Conservation (phyloP, 2,329 filamentous ascomycete species). For the Neonectria magnoliae region DNA sequence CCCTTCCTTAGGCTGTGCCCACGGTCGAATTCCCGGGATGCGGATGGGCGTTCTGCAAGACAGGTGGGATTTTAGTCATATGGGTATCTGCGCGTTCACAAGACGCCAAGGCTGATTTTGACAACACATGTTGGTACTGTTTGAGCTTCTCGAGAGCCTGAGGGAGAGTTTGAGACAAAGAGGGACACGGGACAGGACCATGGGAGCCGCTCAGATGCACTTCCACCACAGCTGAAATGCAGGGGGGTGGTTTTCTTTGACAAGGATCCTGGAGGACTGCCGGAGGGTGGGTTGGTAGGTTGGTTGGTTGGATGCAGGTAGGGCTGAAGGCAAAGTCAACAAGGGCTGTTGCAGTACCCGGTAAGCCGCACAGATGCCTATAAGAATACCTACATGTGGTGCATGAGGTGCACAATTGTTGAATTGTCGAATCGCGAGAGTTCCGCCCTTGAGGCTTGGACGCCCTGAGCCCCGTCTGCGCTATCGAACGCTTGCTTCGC, state of each 20-base stretch:
- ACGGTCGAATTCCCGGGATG: not conserved
- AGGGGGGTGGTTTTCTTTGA: not conserved
- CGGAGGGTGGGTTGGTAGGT: not conserved
- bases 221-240: too few relatives aligned
- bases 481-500: not conserved
- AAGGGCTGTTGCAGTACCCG: not conserved
- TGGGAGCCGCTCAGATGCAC: not conserved
- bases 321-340: constrained; percentile 16
- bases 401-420: not conserved
- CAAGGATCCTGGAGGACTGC: not conserved
- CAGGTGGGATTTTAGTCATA: too few relatives aligned
- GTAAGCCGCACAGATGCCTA: not conserved
- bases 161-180: constrained; percentile 4
- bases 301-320: constrained; percentile 1
- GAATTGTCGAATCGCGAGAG: not conserved
- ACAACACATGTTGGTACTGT: not conserved
- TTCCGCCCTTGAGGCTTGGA: not conserved
- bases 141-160: not conserved
- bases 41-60: not conserved
- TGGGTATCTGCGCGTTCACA: not conserved
- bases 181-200: constrained; percentile 9
- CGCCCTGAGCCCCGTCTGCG: not conserved
- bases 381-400: not conserved
- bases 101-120: not conserved
- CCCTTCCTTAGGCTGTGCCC: not conserved